Base-by-base conservation (phyloP, 2,329 filamentous ascomycete species). In the Penicillium frequentans region DNA sequence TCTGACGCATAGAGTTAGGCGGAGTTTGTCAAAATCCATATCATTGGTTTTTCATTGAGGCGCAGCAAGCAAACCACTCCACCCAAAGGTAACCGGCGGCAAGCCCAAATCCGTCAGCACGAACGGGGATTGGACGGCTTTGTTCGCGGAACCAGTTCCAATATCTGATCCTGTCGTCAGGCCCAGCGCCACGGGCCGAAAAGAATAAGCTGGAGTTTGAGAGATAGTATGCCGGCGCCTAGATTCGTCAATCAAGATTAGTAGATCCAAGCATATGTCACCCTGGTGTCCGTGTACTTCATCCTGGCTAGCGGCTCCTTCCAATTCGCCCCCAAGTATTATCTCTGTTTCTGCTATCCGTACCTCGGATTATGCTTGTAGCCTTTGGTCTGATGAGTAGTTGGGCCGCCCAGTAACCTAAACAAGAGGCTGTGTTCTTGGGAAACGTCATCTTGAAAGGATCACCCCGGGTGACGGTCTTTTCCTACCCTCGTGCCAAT, bases 31-130 rank as follows among this genome's bases (percentile, higher is more conserved):
- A n/a, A 29, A 14, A 26, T 39, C 49, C 51, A 9, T 48, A n/a
- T 58, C 24, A 63, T 63, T 61, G 58, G 55, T 35, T n/a, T 27
- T 7, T 8, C 26, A 58, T 46, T 21, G 60, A 55, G 58, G 58
- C 61, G 58, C 58, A 61, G 61, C 37, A 54, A 29, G 19, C 52
- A 37, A n/a, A 31, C 26, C 24, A 21, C 43, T 50, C 48, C 45
- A 51, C 42, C 5, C 35, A 19, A 19, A 16, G n/a, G n/a, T 39
- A 19, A 31, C 16, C 49, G 52, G 58, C 58, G 58, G 56, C 47
- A 63, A 57, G 42, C 33, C 49, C 26, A 51, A 49, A 19, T 35
- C 26, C 51, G 43, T 61, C 42, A 55, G 44, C 51, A 54, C 37
- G n/a, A 42, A 44, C 43, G 35, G 13, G 24, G 26, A 58, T 56